Conservation (phyloP, 192 early-diverging fungal genomes). For the Coemansia erecta region DNA sequence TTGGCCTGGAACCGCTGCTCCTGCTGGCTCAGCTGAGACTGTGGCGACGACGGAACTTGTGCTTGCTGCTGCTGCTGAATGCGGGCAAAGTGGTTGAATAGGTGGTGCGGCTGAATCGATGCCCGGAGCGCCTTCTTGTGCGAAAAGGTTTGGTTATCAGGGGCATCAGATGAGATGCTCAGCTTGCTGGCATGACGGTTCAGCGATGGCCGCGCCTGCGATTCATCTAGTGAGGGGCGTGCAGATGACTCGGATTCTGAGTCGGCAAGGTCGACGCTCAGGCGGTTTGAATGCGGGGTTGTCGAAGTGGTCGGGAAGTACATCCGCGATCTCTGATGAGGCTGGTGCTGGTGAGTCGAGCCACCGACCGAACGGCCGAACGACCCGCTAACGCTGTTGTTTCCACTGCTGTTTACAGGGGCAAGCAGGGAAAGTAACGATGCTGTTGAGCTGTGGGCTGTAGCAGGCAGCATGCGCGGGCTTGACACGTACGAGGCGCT, state of each 20-base stretch:
- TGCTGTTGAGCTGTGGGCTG: slow-evolving; percentile 40
- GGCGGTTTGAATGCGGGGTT: slow-evolving; percentile 22
- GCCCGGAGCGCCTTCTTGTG: slow-evolving; percentile 24
- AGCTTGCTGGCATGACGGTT: slow-evolving; percentile 39
- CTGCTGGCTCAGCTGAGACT: not conserved
- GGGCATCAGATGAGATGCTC: slow-evolving; percentile 41
- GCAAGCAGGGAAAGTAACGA: slow-evolving; percentile 35
- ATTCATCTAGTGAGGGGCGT: slow-evolving; percentile 48
- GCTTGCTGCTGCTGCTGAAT: slow-evolving; percentile 8
- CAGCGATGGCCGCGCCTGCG: slow-evolving; percentile 30
- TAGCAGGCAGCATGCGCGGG: slow-evolving; percentile 27
- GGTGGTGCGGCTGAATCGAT: slow-evolving; percentile 36
- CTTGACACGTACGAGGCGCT: slow-evolving; percentile 26
- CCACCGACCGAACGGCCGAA: slow-evolving; percentile 21
- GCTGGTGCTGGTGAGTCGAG: slow-evolving; percentile 8
- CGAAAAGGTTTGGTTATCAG: slow-evolving; percentile 10
- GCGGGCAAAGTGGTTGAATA: slow-evolving; percentile 23
- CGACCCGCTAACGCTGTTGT: slow-evolving; percentile 22
- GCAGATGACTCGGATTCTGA: slow-evolving; percentile 35
- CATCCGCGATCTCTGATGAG: slow-evolving; percentile 30
- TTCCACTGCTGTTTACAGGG: slow-evolving; percentile 14
- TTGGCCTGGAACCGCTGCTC: not conserved
- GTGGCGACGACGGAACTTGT: not conserved
- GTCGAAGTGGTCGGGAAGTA: slow-evolving; percentile 23
- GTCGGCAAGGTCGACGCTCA: slow-evolving; percentile 32